A percentile compares a stretch with the other conserved stretches of the same genome.
phyloP scores from a whole-genome alignment of 2,329 filamentous ascomycete species.

The Colletotrichum godetiae region DNA sequence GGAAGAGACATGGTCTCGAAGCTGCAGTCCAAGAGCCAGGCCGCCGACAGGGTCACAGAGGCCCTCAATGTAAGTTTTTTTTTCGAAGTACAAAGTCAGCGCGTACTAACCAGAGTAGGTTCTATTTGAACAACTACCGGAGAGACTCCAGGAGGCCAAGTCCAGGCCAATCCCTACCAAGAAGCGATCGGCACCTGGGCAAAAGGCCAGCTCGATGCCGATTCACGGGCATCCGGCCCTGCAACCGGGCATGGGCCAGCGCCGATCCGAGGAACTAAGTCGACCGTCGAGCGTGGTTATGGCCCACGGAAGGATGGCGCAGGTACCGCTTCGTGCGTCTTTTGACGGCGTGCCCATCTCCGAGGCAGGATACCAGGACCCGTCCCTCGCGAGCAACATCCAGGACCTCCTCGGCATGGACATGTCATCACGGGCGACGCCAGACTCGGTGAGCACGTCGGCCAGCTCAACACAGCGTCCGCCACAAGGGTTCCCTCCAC shows the following conservation, averaged over 20 bases:
- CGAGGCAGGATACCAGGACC: slow-evolving; percentile 47
- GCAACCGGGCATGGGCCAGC: slow-evolving; percentile 45
- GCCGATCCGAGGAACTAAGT: slow-evolving; percentile 48
- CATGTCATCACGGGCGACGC: slow-evolving; percentile 54
- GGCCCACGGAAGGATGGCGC: slow-evolving; percentile 36
- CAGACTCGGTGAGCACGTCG: slow-evolving; percentile 55
- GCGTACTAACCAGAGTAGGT: slow-evolving; percentile 57
- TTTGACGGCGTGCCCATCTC: slow-evolving; percentile 47
- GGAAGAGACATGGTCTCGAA: slow-evolving; percentile 85
- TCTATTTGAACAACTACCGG: slow-evolving; percentile 86
- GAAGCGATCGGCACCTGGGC: slow-evolving; percentile 66
- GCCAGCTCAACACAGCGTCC: slow-evolving; percentile 48
- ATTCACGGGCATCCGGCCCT: slow-evolving; percentile 43
- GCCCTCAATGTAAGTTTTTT: slow-evolving; percentile 75
- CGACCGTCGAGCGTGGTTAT: slow-evolving; percentile 43
- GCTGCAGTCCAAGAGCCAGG: slow-evolving; percentile 85
- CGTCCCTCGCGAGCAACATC: slow-evolving; percentile 52
- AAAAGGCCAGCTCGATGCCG: slow-evolving; percentile 47
- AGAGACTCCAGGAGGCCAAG: slow-evolving; percentile 69
- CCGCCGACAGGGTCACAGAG: slow-evolving; percentile 85
- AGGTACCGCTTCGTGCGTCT: slow-evolving; percentile 41
- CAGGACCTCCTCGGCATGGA: slow-evolving; percentile 60
- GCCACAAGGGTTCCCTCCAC: slow-evolving; percentile 40
- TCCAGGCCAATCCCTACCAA: slow-evolving; percentile 56
- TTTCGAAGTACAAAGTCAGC: background rate